phyloP scores from a whole-genome alignment of 169 alveolate genomes.

The Eimeria maxima region DNA sequence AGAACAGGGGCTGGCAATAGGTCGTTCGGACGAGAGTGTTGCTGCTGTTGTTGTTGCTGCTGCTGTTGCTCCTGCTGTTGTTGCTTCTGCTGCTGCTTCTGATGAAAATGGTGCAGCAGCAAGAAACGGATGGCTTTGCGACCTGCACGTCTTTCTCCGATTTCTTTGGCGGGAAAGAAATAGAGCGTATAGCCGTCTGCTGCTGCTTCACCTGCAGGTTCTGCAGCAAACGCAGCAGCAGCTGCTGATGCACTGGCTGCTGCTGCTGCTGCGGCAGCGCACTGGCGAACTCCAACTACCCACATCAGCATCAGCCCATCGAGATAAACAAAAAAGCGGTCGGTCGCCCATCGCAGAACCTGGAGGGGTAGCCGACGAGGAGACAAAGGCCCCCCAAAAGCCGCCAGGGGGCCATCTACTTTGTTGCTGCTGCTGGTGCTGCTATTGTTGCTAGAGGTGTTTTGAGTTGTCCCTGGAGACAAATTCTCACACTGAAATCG shows the following conservation, averaged over 20 bases:
- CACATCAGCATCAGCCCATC: slow-evolving; percentile 37
- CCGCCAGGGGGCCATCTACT: slow-evolving; percentile 10
- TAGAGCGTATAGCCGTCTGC: slow-evolving; percentile 40
- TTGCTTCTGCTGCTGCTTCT: slow-evolving; percentile 28
- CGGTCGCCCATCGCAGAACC: slow-evolving; percentile 49
- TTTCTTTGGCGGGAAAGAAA: slow-evolving; percentile 31
- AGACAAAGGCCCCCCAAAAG: slow-evolving; percentile 61
- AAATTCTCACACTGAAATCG: not conserved
- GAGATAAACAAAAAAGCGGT: slow-evolving; percentile 22
- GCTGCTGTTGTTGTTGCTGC: slow-evolving; percentile 30
- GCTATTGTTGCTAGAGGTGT: slow-evolving; percentile 4
- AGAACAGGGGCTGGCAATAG: slow-evolving; percentile 39
- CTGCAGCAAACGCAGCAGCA: slow-evolving; percentile 59
- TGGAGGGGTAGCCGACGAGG: slow-evolving; percentile 31
- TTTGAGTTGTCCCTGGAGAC: not conserved
- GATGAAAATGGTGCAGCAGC: slow-evolving; percentile 47
- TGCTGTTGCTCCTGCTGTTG: slow-evolving; percentile 48
- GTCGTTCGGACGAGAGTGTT: not conserved
- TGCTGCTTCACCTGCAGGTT: not conserved
- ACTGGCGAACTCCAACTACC: slow-evolving; percentile 36
- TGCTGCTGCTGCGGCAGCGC: slow-evolving; percentile 49
- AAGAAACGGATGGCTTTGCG: slow-evolving; percentile 49
- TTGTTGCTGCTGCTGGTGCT: slow-evolving; percentile 33
- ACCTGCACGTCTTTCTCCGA: slow-evolving; percentile 62
- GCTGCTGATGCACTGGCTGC: slow-evolving; percentile 35